These are phyloP conservation scores for Aciculoconidium aculeatum DNA, from an alignment of 805 yeast genomes.

Conservation along the genomic window DNA sequence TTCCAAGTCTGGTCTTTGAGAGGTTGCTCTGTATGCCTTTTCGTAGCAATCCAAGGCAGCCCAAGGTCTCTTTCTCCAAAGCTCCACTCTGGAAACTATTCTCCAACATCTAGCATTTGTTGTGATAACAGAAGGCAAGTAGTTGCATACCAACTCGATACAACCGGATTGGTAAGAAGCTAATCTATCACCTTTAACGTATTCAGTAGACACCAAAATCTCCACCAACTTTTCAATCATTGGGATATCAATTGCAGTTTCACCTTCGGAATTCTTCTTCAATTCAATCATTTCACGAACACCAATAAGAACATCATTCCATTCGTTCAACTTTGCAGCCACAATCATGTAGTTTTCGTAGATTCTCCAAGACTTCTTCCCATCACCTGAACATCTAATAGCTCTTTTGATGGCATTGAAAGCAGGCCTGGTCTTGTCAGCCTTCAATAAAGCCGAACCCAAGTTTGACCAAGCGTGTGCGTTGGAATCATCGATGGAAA, in stretches of 20 bases:
- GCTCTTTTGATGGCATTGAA: constrained; percentile 82
- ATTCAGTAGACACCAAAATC: constrained; percentile 49
- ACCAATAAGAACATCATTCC: constrained; percentile 84
- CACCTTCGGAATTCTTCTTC: constrained; percentile 52
- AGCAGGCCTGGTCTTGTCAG: constrained; percentile 69
- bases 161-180: constrained; percentile 65
- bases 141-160: constrained; percentile 62
- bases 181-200: constrained; percentile 31
- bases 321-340: constrained; percentile 74
- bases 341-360: constrained; percentile 85
- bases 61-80: constrained; percentile 89
- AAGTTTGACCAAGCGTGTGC: constrained; percentile 88
- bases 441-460: constrained; percentile 67
- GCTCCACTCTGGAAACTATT: constrained; percentile 73
- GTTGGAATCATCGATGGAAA: constrained; percentile 74
- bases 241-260: constrained; percentile 65
- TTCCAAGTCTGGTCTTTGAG: constrained; percentile 59
- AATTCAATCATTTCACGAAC: constrained; percentile 56
- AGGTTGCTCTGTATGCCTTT: constrained; percentile 72
- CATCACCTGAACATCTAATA: constrained; percentile 56
- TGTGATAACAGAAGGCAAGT: constrained; percentile 66
- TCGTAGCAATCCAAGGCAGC: constrained; percentile 78
- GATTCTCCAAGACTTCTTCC: constrained; percentile 75
- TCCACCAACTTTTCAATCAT: constrained; percentile 70
- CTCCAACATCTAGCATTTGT: constrained; percentile 71